Base-by-base conservation (phyloP, 2,329 filamentous ascomycete species). In the Ambrosiella beaveri region DNA sequence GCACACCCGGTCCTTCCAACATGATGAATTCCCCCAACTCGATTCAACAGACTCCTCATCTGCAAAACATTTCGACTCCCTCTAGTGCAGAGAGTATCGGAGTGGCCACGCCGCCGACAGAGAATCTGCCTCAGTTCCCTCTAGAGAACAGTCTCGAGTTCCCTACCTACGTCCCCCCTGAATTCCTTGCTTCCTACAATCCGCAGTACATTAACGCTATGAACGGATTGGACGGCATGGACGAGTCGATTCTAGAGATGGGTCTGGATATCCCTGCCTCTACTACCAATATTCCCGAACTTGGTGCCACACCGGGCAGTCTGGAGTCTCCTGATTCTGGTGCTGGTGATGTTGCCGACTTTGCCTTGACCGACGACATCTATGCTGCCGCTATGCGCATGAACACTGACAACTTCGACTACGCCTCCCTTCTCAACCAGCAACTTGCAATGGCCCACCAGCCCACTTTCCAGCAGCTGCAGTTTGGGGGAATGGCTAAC, bases 21-120 rank as follows among this genome's bases (percentile, higher is more conserved):
- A 49, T 56, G 56, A 70, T 68, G 64, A 71, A 74, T 58, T 73
- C 73, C 35, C 71, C 68, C 60, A 75, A 73, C 65, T 71, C 75
- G 61, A 63, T 73, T 62, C 71, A 78, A 61, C 69, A 77, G 64
- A 75, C 81, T 62, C 82, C 83, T 40, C 74, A 77, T 62, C 76
- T 84, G 9, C 78, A 77, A 58, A 78, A 76, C 64, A 71, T 85
- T 57, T 78, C 78, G 1, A 82, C 82, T 37, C 84, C 85, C 9
- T 79, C 77, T 40, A 78, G 75, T 64, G 74, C 81, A 54, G 57
- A 58, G 49, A 61, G 59, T 57, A 68, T 76, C 65, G 38, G 63
- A 64, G 39, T 72, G 40, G 74, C 77, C 27, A 85, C 83, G 12
- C 80, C 81, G 45, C 75, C 75, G 19, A 73, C 78, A 59, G 76